Conservation (phyloP, 768 basidiomycete genomes). For the Lepiota venenata region DNA sequence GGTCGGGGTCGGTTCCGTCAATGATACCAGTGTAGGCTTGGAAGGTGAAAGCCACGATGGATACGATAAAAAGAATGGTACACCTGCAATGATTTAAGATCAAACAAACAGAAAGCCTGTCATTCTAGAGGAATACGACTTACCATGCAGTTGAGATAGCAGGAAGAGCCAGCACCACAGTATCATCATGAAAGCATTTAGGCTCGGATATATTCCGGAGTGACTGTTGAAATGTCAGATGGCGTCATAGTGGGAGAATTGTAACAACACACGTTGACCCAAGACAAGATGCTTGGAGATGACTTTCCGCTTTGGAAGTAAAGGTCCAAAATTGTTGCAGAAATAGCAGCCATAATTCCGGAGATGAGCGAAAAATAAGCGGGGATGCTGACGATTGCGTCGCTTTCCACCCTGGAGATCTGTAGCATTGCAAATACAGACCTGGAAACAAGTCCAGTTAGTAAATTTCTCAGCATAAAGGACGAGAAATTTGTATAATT, state of each 20-base stretch:
- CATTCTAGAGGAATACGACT: not conserved
- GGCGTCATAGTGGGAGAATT: not conserved
- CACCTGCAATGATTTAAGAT: not conserved
- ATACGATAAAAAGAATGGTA: slow-evolving; percentile 1
- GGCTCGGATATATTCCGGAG: not conserved
- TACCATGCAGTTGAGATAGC: slow-evolving; percentile 9
- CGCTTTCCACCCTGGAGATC: slow-evolving; percentile 5
- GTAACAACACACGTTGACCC: not conserved
- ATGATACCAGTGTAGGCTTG: not conserved
- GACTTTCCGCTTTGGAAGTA: slow-evolving; percentile 8
- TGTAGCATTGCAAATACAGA: slow-evolving; percentile 8
- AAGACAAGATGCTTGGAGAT: slow-evolving; percentile 2
- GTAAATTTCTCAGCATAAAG: not conserved
- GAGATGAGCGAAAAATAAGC: not conserved
- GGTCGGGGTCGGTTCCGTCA: not conserved
- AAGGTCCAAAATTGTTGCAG: slow-evolving; percentile 4
- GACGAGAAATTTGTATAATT: not conserved
- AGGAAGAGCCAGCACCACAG: slow-evolving; percentile 3
- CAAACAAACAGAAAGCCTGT: not conserved
- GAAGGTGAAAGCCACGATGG: slow-evolving; percentile 2
- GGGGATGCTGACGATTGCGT: not conserved
- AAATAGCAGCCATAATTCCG: slow-evolving; percentile 6
- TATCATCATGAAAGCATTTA: not conserved
- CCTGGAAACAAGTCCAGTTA: not conserved
- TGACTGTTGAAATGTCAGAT: not conserved